Conservation (phyloP, 257 asterid genomes). For the Datura wrightii region DNA sequence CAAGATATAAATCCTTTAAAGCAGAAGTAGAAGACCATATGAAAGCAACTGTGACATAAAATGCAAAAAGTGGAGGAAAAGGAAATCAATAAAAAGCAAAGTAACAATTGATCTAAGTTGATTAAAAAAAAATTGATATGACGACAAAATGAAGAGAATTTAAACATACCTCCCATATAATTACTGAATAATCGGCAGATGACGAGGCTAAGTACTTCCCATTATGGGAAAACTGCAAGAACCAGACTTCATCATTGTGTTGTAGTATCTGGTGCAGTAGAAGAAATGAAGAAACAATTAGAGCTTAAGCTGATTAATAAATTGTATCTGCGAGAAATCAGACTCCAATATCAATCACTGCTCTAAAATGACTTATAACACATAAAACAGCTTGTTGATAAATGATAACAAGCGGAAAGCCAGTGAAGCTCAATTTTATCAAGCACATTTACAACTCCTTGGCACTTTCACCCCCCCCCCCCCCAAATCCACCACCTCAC, state of each 20-base stretch:
- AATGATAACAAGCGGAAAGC: constrained; percentile 20
- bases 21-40: constrained; percentile 11
- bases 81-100: background rate
- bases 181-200: constrained; percentile 61
- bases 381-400: background rate
- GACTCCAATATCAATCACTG: background rate
- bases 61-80: background rate
- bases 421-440: background rate
- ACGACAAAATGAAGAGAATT: background rate
- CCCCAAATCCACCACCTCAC: too few relatives aligned
- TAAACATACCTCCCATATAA: constrained; percentile 79
- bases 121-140: constrained; percentile 10
- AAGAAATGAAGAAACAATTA: constrained; percentile 29
- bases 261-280: constrained; percentile 56
- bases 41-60: constrained; percentile 20
- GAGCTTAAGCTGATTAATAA: constrained; percentile 17
- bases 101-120: constrained; percentile 11
- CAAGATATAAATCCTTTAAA: background rate
- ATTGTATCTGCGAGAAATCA: constrained; percentile 1
- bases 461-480: background rate
- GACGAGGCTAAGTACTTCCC: constrained; percentile 89
- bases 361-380: constrained; percentile 12
- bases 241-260: constrained; percentile 80
- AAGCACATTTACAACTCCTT: constrained; percentile 26
- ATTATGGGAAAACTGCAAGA: constrained; percentile 78